A percentile compares a stretch with the other conserved stretches of the same genome.
Evolutionary conservation across 1,284 basidiomycete genomes (phyloP).

Genomic region (Pascua guehoae): DNA sequence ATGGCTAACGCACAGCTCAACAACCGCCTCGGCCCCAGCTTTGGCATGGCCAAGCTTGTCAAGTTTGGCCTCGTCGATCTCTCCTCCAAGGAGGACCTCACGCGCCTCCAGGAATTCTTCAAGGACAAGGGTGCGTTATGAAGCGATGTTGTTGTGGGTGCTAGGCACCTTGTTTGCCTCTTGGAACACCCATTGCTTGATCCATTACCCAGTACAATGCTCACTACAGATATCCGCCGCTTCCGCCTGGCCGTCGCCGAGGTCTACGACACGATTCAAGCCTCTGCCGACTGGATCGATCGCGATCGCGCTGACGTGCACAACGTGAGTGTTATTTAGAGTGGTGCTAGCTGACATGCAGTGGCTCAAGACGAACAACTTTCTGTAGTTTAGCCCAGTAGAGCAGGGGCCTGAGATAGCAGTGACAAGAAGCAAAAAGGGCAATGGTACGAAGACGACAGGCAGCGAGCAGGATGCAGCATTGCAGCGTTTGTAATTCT

Average conservation of each 20-base stretch:
- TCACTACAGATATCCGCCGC: constrained; percentile 39
- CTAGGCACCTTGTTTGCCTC: too few species aligned
- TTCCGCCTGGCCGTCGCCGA: constrained; percentile 53
- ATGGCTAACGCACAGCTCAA: constrained; percentile 55
- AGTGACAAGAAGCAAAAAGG: too few species aligned
- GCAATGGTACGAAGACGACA: too few species aligned
- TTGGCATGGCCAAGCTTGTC: constrained; percentile 51
- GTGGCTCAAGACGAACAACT: constrained; percentile 58
- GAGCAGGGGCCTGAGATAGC: too few species aligned
- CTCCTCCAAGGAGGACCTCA: constrained; percentile 65
- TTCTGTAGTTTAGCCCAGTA: constrained; percentile 18
- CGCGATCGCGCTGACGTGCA: constrained; percentile 52
- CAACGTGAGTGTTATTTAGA: too few species aligned
- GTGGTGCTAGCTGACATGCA: constrained; percentile 16
- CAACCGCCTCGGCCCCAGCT: constrained; percentile 68
- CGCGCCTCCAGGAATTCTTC: constrained; percentile 68
- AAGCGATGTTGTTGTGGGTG: too few species aligned
- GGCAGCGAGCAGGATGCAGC: too few species aligned
- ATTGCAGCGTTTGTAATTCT: too few species aligned
- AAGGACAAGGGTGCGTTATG: constrained; percentile 40
- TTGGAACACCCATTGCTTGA: too few species aligned
- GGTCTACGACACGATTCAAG: constrained; percentile 54
- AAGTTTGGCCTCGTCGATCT: constrained; percentile 60
- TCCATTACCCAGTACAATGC: not conserved
- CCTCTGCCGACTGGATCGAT: constrained; percentile 54